Base-by-base conservation (phyloP, 73 alveolate genomes). In the Symbiodinium natans region DNA sequence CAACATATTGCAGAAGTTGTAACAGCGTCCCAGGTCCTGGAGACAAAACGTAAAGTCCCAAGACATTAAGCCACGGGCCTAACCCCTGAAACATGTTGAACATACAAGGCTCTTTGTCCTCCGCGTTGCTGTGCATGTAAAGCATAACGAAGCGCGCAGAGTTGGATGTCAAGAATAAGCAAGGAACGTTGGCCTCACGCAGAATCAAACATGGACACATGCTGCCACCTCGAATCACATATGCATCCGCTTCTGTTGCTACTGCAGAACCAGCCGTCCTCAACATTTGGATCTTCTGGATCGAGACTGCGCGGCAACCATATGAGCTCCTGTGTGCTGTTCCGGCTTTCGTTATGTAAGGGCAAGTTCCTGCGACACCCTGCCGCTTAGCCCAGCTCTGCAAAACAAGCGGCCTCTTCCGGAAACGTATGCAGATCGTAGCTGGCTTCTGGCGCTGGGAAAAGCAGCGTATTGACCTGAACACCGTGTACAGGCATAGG, bases 71-170 rank as follows among this genome's bases (percentile, higher is more conserved):
- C 17, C 27, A 4, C 19, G 10, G 13, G 15, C n/a, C 73, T 15
- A 33, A 74, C 42, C 17, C 40, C n/a, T 39, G 3, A 29, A 9
- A 31, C 68, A 10, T 25, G 92, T 40, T 41, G 73, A 73, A 25
- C 41, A 7, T 27, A 4, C 75, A 8, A 41, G 5, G 11, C 38
- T 54, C 59, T 10, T 10, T 82, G 80, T 92, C 98, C 98, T 92
- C 98, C 40, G 98, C 98, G 74, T 92, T 92, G 98, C 98, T 92
- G 98, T 92, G 98, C 98, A 92, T 34, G 82, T 92, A 92, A 31
- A 92, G 90, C 98, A 92, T 92, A 40, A 92, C 54, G 92, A 92
- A 92, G 17, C 98, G 82, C n/a, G 98, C 98, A 41, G 98, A 92
- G 73, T 31, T 43, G 63, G 88, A 92, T 17, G 98, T 71, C 83